Base-by-base conservation (phyloP, 2,329 filamentous ascomycete species). In the Trichoderma citrinoviride region DNA sequence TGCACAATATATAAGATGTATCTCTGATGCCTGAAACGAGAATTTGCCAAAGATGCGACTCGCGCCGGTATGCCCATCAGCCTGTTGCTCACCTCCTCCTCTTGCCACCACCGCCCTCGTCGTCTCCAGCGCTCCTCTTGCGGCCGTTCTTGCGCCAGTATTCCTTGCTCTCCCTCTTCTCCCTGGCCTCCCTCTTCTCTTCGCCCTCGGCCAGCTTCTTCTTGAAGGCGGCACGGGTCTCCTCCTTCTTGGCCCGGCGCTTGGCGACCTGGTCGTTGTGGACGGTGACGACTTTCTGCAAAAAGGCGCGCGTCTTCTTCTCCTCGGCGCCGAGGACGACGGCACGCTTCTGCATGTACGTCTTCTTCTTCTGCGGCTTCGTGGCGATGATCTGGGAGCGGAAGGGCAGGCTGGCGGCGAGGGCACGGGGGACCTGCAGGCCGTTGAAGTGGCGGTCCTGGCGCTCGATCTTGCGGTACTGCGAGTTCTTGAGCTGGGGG, bases 291-390 rank as follows among this genome's bases (percentile, higher is more conserved):
- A 99, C 85, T 82, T 97, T 95, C 80, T 96, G 91, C 87, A 99
- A 90, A 69, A 99, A 81, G 71, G 93, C 88, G 37, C 95, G 84
- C 5, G 93, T 93, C 77, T 90, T 90, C 83, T 90, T 92, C 84
- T 99, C 95, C 77, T 98, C 94, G 27, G 89, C 89, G 14, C 89
- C 84, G 17, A 92, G 79, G 25, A 96, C 87, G n/a, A 98, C 92
- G 15, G 94, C 95, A 10, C 95, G 90, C 81, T 97, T 97, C 81
- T 96, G 92, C 83, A 96, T 83, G 77, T 99, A 99, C 23, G 93
- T 97, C 73, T 89, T 79, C 72, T 88, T 89, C 76, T 86, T 88
- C 80, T 93, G 92, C 67, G 90, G 87, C 78, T 90, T 90, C 81
- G 90, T 94, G 75, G 87, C 82, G 23, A 90, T 85, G 73, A 97